Conservation (phyloP, 495 filamentous ascomycete species). For the Neurospora sp. region DNA sequence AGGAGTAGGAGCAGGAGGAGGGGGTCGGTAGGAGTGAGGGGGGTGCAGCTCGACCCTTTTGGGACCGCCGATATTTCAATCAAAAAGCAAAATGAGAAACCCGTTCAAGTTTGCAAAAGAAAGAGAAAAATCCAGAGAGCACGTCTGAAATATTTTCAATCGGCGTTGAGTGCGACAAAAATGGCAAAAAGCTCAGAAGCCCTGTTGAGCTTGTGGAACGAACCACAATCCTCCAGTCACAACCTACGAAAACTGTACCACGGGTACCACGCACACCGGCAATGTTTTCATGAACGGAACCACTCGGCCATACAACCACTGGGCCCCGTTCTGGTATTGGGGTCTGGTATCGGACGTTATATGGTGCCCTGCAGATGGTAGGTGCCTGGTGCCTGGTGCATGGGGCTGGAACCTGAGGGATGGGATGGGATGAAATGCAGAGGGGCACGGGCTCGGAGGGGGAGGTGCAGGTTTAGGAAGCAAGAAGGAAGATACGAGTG, state of each 20-base stretch:
- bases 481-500: neutral
- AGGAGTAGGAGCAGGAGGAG: neutral
- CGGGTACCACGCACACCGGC: neutral
- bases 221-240: neutral
- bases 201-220: neutral
- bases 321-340: neutral
- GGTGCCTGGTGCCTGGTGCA: neutral
- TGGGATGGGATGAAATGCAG: neutral
- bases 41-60: neutral
- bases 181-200: neutral
- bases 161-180: neutral
- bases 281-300: neutral
- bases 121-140: neutral
- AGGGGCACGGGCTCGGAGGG: neutral
- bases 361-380: neutral
- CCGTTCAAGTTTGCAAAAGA: neutral
- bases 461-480: neutral
- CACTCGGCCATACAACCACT: neutral
- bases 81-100: neutral
- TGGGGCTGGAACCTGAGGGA: neutral
- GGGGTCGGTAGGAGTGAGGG: neutral
- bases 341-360: neutral
- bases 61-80: neutral
- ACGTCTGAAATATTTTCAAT: neutral
- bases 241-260: neutral